Evolutionary conservation across 2,329 filamentous ascomycete species (phyloP).

Genomic region (Claviceps cyperi): DNA sequence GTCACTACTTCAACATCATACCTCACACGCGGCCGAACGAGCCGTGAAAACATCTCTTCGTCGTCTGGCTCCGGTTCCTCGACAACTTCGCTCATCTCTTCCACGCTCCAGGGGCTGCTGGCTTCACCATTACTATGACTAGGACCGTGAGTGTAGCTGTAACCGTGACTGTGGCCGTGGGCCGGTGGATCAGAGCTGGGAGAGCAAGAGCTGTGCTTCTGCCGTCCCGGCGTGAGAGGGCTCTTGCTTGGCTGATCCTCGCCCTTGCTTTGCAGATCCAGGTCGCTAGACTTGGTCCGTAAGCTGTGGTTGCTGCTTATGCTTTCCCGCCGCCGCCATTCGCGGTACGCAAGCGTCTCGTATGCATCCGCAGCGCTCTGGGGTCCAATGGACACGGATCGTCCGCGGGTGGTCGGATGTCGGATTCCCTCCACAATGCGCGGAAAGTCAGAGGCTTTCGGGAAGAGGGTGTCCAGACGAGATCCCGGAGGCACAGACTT

Average conservation of each 20-base stretch:
- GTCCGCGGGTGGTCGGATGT: slow-evolving; percentile 52
- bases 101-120: slow-evolving; percentile 13
- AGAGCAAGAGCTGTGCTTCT: slow-evolving; percentile 27
- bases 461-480: slow-evolving; percentile 71
- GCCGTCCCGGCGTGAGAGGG: slow-evolving; percentile 30
- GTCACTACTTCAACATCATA: slow-evolving; percentile 99
- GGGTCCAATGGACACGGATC: slow-evolving; percentile 79
- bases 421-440: slow-evolving; percentile 69
- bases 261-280: slow-evolving; percentile 25
- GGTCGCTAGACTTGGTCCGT: slow-evolving; percentile 27
- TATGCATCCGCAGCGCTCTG: slow-evolving; percentile 95
- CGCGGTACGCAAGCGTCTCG: slow-evolving; percentile 83
- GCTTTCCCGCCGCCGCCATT: slow-evolving; percentile 44
- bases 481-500: slow-evolving; percentile 59
- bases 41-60: slow-evolving; percentile 66
- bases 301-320: slow-evolving; percentile 35
- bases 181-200: slow-evolving; percentile 51
- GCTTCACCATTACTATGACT: slow-evolving; percentile 66
- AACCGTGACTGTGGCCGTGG: slow-evolving; percentile 8
- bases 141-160: no score
- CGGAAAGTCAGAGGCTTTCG: slow-evolving; percentile 76
- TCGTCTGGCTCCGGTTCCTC: slow-evolving; percentile 45
- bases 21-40: slow-evolving; percentile 75
- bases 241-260: slow-evolving; percentile 24
- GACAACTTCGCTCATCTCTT: slow-evolving; percentile 1